Evolutionary conservation across 257 asterid genomes (phyloP).

Genomic region (Nicotiana tabacum): DNA sequence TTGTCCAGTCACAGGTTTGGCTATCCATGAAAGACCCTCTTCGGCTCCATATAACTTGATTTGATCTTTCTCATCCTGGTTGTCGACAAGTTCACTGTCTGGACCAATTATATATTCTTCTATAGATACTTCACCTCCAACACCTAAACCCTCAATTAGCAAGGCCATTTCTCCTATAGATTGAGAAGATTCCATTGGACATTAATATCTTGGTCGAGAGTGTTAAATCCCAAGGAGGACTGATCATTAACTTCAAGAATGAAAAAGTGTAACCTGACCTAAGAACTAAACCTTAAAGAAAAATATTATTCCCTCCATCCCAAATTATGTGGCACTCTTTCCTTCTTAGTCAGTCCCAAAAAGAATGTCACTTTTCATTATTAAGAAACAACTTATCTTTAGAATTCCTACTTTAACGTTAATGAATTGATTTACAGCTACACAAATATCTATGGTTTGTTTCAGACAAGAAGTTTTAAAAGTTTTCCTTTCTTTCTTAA

Average conservation of each 20-base stretch:
- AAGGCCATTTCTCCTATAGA: conserved; percentile 91
- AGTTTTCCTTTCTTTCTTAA: too few relatives aligned
- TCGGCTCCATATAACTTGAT: conserved; percentile 89
- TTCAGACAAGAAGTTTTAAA: too few relatives aligned
- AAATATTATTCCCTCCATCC: not conserved
- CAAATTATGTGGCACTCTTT: too few relatives aligned
- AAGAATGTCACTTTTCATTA: too few relatives aligned
- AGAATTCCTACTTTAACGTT: too few relatives aligned
- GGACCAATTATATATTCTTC: conserved; percentile 86
- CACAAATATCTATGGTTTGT: too few relatives aligned
- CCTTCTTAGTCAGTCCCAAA: too few relatives aligned
- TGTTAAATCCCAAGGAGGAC: not conserved
- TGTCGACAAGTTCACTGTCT: conserved; percentile 52
- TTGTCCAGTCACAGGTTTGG: conserved; percentile 75
- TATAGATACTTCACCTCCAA: conserved; percentile 77
- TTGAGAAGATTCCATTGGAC: not conserved
- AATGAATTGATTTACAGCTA: too few relatives aligned
- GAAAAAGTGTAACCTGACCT: not conserved
- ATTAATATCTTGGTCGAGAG: not conserved
- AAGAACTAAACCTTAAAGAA: not conserved
- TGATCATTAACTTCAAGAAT: not conserved
- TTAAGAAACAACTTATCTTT: too few relatives aligned
- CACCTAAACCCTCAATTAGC: conserved; percentile 69
- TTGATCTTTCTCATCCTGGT: conserved; percentile 49
- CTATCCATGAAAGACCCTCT: conserved; percentile 95